A percentile compares a stretch with the other conserved stretches of the same genome.
Evolutionary conservation across 768 basidiomycete genomes (phyloP).

Genomic region (Artomyces pyxidatus): DNA sequence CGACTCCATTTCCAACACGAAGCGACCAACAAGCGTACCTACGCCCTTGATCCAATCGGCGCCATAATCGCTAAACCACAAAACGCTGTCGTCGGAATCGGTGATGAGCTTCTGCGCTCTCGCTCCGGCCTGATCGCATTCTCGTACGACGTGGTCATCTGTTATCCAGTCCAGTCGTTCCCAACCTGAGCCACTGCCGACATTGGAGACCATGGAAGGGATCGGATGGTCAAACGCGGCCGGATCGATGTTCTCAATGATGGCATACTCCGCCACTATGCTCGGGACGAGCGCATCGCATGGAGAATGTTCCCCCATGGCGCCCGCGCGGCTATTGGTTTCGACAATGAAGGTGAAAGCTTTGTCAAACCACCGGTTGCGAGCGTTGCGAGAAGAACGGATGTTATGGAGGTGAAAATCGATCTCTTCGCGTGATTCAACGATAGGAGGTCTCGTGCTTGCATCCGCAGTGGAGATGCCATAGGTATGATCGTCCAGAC

Average conservation of each 20-base stretch:
- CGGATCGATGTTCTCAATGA: constrained; percentile 58
- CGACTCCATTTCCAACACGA: too few species aligned
- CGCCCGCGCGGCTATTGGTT: constrained; percentile 74
- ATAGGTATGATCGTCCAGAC: constrained; percentile 62
- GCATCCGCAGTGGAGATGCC: constrained; percentile 27
- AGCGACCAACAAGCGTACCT: constrained; percentile 36
- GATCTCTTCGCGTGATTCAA: constrained; percentile 28
- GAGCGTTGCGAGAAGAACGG: constrained; percentile 54
- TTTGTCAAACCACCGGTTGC: constrained; percentile 91
- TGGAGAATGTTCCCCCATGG: constrained; percentile 85
- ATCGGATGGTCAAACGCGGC: constrained; percentile 28
- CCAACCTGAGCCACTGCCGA: constrained; percentile 31
- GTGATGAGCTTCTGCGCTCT: constrained; percentile 52
- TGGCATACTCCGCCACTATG: constrained; percentile 75
- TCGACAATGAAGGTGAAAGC: constrained; percentile 77
- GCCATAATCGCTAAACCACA: constrained; percentile 80
- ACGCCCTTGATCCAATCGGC: constrained; percentile 76
- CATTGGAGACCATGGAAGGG: constrained; percentile 12
- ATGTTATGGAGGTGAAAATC: constrained; percentile 72
- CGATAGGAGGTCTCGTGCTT: not conserved
- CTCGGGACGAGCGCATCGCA: constrained; percentile 88
- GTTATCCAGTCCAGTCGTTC: constrained; percentile 66
- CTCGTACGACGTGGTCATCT: constrained; percentile 47
- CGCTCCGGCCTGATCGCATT: constrained; percentile 49
- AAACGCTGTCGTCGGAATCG: constrained; percentile 77